Evolutionary conservation across 2,329 filamentous ascomycete genomes (phyloP), one percentile per base, ranked within the genome.

Genomic region (Sclerotinia glacialis): DNA sequence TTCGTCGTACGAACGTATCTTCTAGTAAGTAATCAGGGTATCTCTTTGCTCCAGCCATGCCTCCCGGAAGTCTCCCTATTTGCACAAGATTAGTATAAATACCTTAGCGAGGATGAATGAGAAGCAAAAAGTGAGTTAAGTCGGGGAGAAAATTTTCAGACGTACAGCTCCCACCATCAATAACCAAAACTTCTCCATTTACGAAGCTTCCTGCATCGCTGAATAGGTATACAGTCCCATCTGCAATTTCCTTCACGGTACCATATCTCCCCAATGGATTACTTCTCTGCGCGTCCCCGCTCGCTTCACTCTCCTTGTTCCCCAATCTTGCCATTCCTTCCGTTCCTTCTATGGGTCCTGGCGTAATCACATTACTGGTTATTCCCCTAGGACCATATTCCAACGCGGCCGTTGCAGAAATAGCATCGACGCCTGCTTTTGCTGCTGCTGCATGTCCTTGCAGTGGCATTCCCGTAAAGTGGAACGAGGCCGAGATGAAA

Each of bases 361-460:
- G 95, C 0, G 92, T 87, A 71, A 99, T 90, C 65, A 95, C 87
- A 76, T 99, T 99, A 65, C 89, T 91, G 1, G 91, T 93, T 42
- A 98, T 80, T 18, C 95, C 95, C 53, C 86, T 85, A 0, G 95
- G 95, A 0, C 94, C 94, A 76, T 95, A 95, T 78, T 99, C 95
- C 64, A 99, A 85, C 1, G 92, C 88, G 0, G 96, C 86, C 6
- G 87, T 89, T 64, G 88, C 85, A 67, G 91, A 89, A 74, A 99
- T 85, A 1, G 92, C 89, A 78, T 99, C 94, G 14, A 99, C 87
- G 21, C 89, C 91, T 0, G 94, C 91, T 80, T 99, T 99, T 67
- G 95, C 94, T 1, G 93, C 93, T 2, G 89, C 84, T n/a, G 94
- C 93, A 78, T 98, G 94, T 2, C 90, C 86, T 78, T 98, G 95